phyloP scores from a whole-genome alignment of 352 stramenopile genomes.

The Pythium phragmiticola region DNA sequence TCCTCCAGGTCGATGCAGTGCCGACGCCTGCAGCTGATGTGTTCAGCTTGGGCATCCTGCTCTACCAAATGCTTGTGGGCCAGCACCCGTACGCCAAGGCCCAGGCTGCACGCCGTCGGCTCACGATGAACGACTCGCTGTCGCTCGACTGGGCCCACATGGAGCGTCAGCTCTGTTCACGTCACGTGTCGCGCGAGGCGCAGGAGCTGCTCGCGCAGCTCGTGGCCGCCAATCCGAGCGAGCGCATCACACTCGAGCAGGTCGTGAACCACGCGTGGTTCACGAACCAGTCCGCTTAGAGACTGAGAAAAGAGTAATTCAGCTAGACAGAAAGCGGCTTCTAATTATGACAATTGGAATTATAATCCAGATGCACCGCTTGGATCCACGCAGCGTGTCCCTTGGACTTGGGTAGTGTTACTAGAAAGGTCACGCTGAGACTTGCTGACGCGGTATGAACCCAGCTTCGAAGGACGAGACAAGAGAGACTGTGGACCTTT shows the following conservation, averaged over 20 bases:
- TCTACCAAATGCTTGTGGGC: conserved; percentile 61
- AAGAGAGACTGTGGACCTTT: conserved; percentile 38
- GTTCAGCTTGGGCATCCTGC: conserved; percentile 59
- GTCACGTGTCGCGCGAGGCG: conserved; percentile 33
- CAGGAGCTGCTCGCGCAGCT: conserved; percentile 41
- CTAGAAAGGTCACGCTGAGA: not conserved
- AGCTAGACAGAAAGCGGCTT: not conserved
- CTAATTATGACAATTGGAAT: conserved; percentile 7
- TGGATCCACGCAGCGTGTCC: not conserved
- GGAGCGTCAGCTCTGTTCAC: conserved; percentile 27
- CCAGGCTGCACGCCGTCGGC: conserved; percentile 22
- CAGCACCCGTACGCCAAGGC: conserved; percentile 49
- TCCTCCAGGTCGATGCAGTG: conserved; percentile 33
- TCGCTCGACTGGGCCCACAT: conserved; percentile 43
- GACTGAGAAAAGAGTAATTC: not conserved
- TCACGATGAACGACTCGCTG: conserved; percentile 47
- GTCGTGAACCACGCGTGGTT: conserved; percentile 35
- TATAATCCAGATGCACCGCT: not conserved
- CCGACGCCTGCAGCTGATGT: conserved; percentile 46
- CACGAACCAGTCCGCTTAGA: conserved; percentile 16
- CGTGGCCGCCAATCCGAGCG: conserved; percentile 34
- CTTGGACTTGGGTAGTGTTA: not conserved
- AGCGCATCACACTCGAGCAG: conserved; percentile 37
- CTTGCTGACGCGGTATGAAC: too few relatives aligned
- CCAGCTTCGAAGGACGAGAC: not conserved